phyloP scores from a whole-genome alignment of 2,329 filamentous ascomycete species.

The Fusarium xyrophilum region DNA sequence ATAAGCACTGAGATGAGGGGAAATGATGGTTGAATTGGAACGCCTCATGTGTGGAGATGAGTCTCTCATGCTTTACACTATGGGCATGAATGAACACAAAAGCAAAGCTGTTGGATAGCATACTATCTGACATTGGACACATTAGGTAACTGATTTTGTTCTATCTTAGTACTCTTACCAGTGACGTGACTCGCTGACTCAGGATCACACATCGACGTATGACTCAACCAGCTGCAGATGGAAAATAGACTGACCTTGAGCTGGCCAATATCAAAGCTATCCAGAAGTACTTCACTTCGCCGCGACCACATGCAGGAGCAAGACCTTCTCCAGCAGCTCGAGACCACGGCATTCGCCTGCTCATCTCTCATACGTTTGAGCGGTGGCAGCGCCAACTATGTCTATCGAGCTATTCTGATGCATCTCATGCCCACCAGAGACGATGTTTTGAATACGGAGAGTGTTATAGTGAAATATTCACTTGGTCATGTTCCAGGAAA shows the following conservation, averaged over 20 bases:
- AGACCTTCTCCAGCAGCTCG: not conserved
- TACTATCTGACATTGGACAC: too few species aligned
- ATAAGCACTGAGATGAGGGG: not conserved
- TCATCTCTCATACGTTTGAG: not conserved
- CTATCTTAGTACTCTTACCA: rapidly evolving
- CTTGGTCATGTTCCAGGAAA: not conserved
- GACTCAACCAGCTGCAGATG: not conserved
- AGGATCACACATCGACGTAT: not conserved
- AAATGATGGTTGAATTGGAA: too few species aligned
- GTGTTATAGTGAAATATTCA: not conserved
- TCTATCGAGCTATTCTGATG: not conserved
- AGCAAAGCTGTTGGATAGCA: not conserved
- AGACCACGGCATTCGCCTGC: not conserved
- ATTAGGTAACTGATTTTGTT: not conserved
- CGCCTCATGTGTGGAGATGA: rapidly evolving
- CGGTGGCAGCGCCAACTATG: not conserved
- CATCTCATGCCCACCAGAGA: not conserved
- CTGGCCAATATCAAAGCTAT: too few species aligned
- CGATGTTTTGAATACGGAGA: not conserved
- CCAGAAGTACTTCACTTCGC: rapidly evolving
- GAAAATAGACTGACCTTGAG: not conserved
- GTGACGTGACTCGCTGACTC: not conserved
- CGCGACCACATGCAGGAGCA: not conserved
- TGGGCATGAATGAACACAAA: not conserved
- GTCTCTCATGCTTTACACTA: not conserved